Conservation (phyloP, 163 green algal genomes). For the Smithsoniella earleae region DNA sequence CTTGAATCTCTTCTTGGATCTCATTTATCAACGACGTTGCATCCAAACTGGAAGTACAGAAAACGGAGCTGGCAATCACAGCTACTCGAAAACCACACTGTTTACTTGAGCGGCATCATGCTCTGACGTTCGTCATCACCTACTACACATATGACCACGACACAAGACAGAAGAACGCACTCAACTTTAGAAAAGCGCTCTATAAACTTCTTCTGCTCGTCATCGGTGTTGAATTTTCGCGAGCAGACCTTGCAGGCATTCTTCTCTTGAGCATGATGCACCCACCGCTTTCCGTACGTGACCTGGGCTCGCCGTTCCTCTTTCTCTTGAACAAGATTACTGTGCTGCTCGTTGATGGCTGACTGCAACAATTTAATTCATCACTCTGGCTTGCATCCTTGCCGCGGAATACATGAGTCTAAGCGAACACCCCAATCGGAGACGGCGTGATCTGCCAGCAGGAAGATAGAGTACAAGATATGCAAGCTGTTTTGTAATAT, state of each 20-base stretch:
- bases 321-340: not conserved
- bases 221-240: not conserved
- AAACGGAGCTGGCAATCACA: not conserved
- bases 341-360: not conserved
- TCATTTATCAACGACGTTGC: not conserved
- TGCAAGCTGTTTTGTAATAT: too few species aligned
- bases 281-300: not conserved
- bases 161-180: not conserved
- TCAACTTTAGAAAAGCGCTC: not conserved
- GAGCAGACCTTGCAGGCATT: not conserved
- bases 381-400: not conserved
- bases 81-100: not conserved
- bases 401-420: not conserved
- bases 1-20: not conserved
- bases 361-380: not conserved
- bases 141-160: not conserved
- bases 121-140: not conserved
- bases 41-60: not conserved
- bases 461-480: not conserved
- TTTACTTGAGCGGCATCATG: not conserved
- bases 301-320: not conserved
- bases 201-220: not conserved
- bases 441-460: not conserved
- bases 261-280: not conserved
- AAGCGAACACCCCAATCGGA: not conserved